These are phyloP conservation scores for Guadua angustifolia DNA, from an alignment of 176 grass and related monocot species.

Conservation along the genomic window DNA sequence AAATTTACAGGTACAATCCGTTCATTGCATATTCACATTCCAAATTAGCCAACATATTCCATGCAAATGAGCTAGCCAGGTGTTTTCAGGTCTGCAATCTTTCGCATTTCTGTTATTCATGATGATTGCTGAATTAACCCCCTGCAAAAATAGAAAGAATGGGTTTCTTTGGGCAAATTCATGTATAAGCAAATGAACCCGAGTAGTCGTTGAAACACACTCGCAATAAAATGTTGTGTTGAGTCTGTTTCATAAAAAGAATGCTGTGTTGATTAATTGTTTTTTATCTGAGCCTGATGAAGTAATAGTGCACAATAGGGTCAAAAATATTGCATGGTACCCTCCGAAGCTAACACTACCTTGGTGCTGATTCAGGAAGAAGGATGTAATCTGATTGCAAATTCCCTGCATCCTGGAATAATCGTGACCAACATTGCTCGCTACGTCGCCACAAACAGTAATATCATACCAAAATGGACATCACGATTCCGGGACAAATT, in stretches of 20 bases:
- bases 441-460: slow-evolving; percentile 66
- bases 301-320: not conserved
- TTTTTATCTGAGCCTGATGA: slow-evolving; percentile 29
- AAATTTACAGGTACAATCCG: slow-evolving; percentile 57
- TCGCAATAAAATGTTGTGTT: not conserved
- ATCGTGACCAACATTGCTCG: slow-evolving; percentile 66
- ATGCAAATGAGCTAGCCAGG: slow-evolving; percentile 77
- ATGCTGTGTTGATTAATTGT: not conserved
- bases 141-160: not conserved
- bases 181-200: not conserved
- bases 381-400: slow-evolving; percentile 73
- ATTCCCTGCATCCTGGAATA: slow-evolving; percentile 80
- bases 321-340: not conserved
- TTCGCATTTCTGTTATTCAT: not conserved
- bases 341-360: slow-evolving; percentile 4
- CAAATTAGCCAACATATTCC: slow-evolving; percentile 88
- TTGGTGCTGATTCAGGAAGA: slow-evolving; percentile 61
- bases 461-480: not conserved
- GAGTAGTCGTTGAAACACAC: slow-evolving; percentile 9
- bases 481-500: slow-evolving; percentile 12
- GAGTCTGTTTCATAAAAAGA: not conserved
- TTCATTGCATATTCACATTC: slow-evolving; percentile 64
- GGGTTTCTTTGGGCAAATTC: not conserved
- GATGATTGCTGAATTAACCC: not conserved
- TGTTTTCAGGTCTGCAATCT: slow-evolving; percentile 55